Evolutionary conservation across 2,329 filamentous ascomycete species (phyloP).

Genomic region (Drechmeria coniospora): DNA sequence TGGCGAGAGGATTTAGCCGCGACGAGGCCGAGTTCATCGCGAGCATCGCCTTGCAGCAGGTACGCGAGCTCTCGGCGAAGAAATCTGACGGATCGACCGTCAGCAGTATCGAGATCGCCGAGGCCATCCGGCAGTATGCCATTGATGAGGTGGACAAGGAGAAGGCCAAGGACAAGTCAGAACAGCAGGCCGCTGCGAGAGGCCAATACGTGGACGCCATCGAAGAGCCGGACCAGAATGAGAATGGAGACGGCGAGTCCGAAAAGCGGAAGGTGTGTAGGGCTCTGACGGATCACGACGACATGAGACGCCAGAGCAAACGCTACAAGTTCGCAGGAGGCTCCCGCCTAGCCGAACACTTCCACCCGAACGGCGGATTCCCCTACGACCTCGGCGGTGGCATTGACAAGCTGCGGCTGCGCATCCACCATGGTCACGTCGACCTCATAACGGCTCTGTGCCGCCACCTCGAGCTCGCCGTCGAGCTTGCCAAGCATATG

Average conservation of each 20-base stretch:
- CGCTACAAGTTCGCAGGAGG: conserved; percentile 14
- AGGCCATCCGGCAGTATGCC: conserved; percentile 9
- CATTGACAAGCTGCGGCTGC: conserved; percentile 5
- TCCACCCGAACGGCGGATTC: conserved; percentile 9
- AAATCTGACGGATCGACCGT: conserved; percentile 4
- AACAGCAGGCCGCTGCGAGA: conserved; percentile 2
- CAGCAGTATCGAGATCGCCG: conserved; percentile 7
- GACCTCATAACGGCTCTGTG: conserved; percentile 29
- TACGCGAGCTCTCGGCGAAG: conserved; percentile 5
- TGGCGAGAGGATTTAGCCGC: conserved; percentile 7
- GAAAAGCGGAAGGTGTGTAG: too few relatives aligned
- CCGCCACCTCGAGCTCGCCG: conserved; percentile 33
- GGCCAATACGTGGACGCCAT: too few relatives aligned
- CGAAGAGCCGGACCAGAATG: conserved; percentile 2
- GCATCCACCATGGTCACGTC: conserved; percentile 12
- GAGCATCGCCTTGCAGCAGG: conserved; percentile 8
- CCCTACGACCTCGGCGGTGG: conserved; percentile 11
- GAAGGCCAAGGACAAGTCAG: conserved; percentile 1
- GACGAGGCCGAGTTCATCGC: conserved; percentile 9
- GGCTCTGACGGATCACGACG: too few relatives aligned
- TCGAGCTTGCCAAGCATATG: conserved; percentile 40
- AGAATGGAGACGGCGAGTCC: too few relatives aligned
- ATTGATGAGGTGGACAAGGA: conserved; percentile 6
- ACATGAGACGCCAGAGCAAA: conserved; percentile 7
- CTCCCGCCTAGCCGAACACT: conserved; percentile 13